A percentile compares a stretch with the other conserved stretches of the same genome.
Conservation (phyloP, 1,284 basidiomycete species). For the Fistulina hepatica region DNA sequence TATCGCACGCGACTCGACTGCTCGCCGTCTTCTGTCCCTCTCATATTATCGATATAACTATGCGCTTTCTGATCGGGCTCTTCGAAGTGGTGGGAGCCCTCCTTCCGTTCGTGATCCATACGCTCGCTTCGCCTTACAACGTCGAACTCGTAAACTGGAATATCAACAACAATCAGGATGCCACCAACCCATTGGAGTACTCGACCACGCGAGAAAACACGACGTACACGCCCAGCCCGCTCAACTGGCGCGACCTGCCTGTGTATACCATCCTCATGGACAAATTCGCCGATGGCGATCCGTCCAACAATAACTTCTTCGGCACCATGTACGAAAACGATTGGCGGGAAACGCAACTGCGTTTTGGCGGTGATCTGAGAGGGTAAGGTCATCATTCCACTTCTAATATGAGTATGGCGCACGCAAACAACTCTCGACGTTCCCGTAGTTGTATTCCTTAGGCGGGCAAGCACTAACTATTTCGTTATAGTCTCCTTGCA, state of each 20-base stretch:
- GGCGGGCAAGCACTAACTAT: too few species aligned
- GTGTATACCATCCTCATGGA: slow-evolving; percentile 81
- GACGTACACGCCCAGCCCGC: slow-evolving; percentile 67
- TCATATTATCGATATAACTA: too few species aligned
- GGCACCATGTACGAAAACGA: slow-evolving; percentile 72
- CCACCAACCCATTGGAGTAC: slow-evolving; percentile 62
- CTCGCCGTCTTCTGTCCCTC: too few species aligned
- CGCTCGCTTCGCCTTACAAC: slow-evolving; percentile 65
- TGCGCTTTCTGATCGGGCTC: too few species aligned
- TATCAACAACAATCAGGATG: slow-evolving; percentile 74
- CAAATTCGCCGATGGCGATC: slow-evolving; percentile 89
- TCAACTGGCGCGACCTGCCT: slow-evolving; percentile 80
- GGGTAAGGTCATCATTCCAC: too few species aligned
- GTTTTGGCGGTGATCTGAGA: slow-evolving; percentile 77
- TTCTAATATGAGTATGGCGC: too few species aligned
- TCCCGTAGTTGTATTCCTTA: too few species aligned
- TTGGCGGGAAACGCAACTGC: slow-evolving; percentile 77
- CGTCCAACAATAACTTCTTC: slow-evolving; percentile 84
- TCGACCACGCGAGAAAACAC: slow-evolving; percentile 46
- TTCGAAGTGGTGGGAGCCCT: too few species aligned
- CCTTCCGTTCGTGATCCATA: too few species aligned
- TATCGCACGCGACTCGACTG: too few species aligned
- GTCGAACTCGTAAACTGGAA: slow-evolving; percentile 74
- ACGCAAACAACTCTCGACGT: too few species aligned
- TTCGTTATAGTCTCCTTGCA: too few species aligned